Percentiles rank a stretch among this genome's conserved stretches.
Conservation (phyloP, 2,329 filamentous ascomycete genomes). For the Conoideocrella luteorostrata region DNA sequence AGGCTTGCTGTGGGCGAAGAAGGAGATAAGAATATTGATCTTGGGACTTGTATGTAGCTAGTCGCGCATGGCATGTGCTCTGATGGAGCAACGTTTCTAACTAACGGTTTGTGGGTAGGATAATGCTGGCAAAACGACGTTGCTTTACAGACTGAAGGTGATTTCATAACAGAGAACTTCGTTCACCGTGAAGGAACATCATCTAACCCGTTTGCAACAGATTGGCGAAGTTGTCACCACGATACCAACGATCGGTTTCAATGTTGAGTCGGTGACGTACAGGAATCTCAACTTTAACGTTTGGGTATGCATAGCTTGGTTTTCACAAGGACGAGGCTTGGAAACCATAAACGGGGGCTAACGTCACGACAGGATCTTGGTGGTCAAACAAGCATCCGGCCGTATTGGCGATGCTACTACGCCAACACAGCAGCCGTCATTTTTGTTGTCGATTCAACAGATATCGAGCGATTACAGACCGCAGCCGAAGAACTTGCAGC, state of each 20-base stretch:
- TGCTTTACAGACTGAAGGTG: constrained; percentile 94
- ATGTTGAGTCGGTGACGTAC: constrained; percentile 97
- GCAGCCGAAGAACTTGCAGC: constrained; percentile 87
- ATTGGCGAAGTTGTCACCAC: constrained; percentile 98
- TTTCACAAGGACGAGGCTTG: neutral
- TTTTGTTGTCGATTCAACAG: constrained; percentile 96
- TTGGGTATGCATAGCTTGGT: constrained; percentile 61
- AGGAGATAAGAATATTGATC: constrained; percentile 95
- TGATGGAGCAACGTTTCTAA: constrained; percentile 10
- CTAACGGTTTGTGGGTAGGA: constrained; percentile 51
- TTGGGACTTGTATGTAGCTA: constrained; percentile 68
- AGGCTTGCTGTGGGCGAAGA: constrained; percentile 78
- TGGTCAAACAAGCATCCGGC: constrained; percentile 96
- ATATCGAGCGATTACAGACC: constrained; percentile 90
- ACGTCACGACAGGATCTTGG: constrained; percentile 64
- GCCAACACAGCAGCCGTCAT: constrained; percentile 97
- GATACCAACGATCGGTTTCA: constrained; percentile 98
- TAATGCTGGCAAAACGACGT: constrained; percentile 95
- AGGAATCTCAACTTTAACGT: constrained; percentile 98
- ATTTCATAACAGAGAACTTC: constrained; percentile 7
- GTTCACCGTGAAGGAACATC: neutral
- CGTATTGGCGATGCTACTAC: constrained; percentile 99
- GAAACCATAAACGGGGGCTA: neutral
- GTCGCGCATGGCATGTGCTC: neutral
- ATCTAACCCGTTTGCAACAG: constrained; percentile 36